Evolutionary conservation across 1,284 basidiomycete genomes (phyloP).

Genomic region (Ustilago tritici): DNA sequence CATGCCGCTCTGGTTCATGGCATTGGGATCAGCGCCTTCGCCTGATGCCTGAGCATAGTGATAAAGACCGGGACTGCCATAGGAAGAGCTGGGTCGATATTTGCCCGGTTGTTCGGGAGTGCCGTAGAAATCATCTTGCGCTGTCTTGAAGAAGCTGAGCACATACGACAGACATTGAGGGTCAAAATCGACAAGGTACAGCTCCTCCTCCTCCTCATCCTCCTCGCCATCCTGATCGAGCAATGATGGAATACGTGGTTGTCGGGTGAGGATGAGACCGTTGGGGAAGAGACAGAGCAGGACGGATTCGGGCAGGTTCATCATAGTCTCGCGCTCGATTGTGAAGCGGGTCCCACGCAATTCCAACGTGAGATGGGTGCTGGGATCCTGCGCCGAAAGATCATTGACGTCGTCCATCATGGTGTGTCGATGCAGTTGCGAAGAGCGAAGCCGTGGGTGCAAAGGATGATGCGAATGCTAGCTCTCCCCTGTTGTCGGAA

Average conservation of each 20-base stretch:
- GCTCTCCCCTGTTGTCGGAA: background rate
- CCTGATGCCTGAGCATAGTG: constrained; percentile 35
- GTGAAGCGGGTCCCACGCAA: constrained; percentile 90
- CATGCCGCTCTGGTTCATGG: constrained; percentile 60
- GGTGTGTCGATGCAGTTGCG: background rate
- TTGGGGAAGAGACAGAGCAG: constrained; percentile 97
- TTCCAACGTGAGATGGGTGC: constrained; percentile 86
- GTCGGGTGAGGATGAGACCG: constrained; percentile 90
- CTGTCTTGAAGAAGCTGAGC: constrained; percentile 87
- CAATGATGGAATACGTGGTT: constrained; percentile 74
- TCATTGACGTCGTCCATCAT: constrained; percentile 56
- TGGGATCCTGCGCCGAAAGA: constrained; percentile 31
- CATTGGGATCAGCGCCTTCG: constrained; percentile 71
- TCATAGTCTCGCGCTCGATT: constrained; percentile 96
- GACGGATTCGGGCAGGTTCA: constrained; percentile 97
- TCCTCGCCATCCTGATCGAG: constrained; percentile 72
- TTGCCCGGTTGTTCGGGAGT: constrained; percentile 80
- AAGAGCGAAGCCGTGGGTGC: background rate
- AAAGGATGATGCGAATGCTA: background rate
- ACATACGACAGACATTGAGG: constrained; percentile 95
- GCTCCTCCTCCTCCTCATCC: constrained; percentile 90
- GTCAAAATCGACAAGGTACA: constrained; percentile 97
- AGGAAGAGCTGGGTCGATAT: constrained; percentile 75
- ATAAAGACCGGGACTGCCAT: constrained; percentile 34
- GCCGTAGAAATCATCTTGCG: constrained; percentile 93